These are phyloP conservation scores for Hymenoscyphus fructigenus DNA, from an alignment of 2,329 filamentous ascomycete genomes.

Conservation along the genomic window DNA sequence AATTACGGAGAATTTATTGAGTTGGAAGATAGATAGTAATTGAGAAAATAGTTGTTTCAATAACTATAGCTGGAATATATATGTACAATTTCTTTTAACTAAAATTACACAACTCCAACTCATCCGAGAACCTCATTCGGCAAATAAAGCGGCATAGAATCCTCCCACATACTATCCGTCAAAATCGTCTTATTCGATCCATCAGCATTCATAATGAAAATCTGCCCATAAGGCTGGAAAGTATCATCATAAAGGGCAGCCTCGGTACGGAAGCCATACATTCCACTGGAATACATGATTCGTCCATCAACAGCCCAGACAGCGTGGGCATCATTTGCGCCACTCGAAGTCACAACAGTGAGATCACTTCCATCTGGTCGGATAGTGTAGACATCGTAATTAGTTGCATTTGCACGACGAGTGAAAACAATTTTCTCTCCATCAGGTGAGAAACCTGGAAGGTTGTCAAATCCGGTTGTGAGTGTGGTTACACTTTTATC, in stretches of 20 bases:
- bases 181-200: slow-evolving; percentile 37
- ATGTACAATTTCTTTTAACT: too few relatives aligned
- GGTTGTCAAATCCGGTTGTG: slow-evolving; percentile 39
- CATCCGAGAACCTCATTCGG: slow-evolving; percentile 13
- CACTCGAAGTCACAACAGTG: slow-evolving; percentile 36
- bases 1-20: too few relatives aligned
- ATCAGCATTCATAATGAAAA: slow-evolving; percentile 45
- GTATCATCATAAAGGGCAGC: slow-evolving; percentile 43
- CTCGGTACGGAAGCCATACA: slow-evolving; percentile 46
- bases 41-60: too few relatives aligned
- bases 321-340: slow-evolving; percentile 45
- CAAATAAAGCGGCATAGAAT: slow-evolving; percentile 36
- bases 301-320: slow-evolving; percentile 44
- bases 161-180: slow-evolving; percentile 38
- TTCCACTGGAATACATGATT: slow-evolving; percentile 43
- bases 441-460: slow-evolving; percentile 42
- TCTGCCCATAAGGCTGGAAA: slow-evolving; percentile 47
- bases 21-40: too few relatives aligned
- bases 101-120: too few relatives aligned
- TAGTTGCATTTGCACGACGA: slow-evolving; percentile 33
- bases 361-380: slow-evolving; percentile 42
- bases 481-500: slow-evolving; percentile 25
- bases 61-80: too few relatives aligned
- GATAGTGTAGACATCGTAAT: slow-evolving; percentile 45
- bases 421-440: slow-evolving; percentile 43